Evolutionary conservation across 257 asterid species (phyloP).

Genomic region (Solanum rostratum): DNA sequence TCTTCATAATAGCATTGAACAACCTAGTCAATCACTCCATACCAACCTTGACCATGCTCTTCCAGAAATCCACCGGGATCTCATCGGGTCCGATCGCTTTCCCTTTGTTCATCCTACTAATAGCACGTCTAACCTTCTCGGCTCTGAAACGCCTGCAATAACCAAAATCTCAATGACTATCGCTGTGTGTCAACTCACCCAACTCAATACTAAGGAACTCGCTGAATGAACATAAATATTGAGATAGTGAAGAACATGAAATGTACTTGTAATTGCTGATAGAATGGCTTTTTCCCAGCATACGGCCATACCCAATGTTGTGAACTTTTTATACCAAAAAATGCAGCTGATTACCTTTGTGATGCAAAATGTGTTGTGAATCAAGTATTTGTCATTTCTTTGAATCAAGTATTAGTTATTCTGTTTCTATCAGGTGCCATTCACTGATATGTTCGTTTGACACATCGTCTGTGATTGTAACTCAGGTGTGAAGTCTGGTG

Average conservation of each 20-base stretch:
- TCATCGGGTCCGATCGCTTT: no score
- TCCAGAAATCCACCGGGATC: no score
- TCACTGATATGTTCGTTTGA: neutral
- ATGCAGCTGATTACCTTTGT: neutral
- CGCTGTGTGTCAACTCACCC: no score
- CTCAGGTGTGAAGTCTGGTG: neutral
- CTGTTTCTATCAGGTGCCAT: neutral
- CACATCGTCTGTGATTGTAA: neutral
- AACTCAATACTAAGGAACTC: neutral
- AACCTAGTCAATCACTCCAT: no score
- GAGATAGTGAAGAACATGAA: neutral
- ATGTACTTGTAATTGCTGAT: neutral
- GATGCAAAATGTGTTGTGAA: neutral
- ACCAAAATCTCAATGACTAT: no score
- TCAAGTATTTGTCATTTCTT: neutral
- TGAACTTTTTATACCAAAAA: neutral
- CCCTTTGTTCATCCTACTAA: no score
- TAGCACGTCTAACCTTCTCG: no score
- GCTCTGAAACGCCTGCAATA: no score
- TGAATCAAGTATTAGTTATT: neutral
- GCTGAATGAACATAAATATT: neutral
- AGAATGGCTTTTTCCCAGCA: neutral
- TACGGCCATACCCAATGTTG: neutral
- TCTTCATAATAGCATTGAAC: no score
- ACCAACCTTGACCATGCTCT: no score